Conservation (phyloP, 805 yeast species). For the Myxozyma neglecta region DNA sequence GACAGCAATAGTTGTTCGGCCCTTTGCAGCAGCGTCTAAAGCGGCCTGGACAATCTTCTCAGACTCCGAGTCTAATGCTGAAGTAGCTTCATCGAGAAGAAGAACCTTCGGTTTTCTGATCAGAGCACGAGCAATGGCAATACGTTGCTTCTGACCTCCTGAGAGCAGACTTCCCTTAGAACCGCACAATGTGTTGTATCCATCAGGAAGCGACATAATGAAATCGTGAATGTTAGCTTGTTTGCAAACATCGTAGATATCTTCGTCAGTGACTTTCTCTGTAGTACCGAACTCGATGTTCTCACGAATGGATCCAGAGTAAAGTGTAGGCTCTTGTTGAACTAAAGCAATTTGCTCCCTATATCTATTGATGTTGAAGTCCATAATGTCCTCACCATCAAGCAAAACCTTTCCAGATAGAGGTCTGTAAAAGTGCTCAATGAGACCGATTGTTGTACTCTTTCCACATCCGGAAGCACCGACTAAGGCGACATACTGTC, state of each 20-base stretch:
- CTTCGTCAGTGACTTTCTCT: slow-evolving; percentile 44
- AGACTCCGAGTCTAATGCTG: slow-evolving; percentile 57
- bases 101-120: slow-evolving; percentile 58
- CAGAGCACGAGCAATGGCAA: slow-evolving; percentile 64
- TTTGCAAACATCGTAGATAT: slow-evolving; percentile 46
- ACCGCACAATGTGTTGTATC: slow-evolving; percentile 53
- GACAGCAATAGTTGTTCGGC: slow-evolving; percentile 70
- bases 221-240: slow-evolving; percentile 56
- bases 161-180: slow-evolving; percentile 53
- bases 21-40: slow-evolving; percentile 55
- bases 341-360: slow-evolving; percentile 60
- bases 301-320: slow-evolving; percentile 77
- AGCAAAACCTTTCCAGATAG: slow-evolving; percentile 52
- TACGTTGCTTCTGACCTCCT: slow-evolving; percentile 66
- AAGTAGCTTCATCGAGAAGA: slow-evolving; percentile 59
- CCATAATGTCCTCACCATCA: slow-evolving; percentile 79
- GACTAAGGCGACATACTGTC: slow-evolving; percentile 84
- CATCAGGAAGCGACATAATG: slow-evolving; percentile 53
- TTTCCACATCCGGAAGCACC: slow-evolving; percentile 72
- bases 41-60: slow-evolving; percentile 67
- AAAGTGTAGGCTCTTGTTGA: slow-evolving; percentile 58
- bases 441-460: slow-evolving; percentile 49
- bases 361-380: slow-evolving; percentile 56
- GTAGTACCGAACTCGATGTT: slow-evolving; percentile 53
- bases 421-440: slow-evolving; percentile 60